These are phyloP conservation scores for Trichoderma arundinaceum DNA, from an alignment of 2,329 filamentous ascomycete genomes.

Conservation along the genomic window DNA sequence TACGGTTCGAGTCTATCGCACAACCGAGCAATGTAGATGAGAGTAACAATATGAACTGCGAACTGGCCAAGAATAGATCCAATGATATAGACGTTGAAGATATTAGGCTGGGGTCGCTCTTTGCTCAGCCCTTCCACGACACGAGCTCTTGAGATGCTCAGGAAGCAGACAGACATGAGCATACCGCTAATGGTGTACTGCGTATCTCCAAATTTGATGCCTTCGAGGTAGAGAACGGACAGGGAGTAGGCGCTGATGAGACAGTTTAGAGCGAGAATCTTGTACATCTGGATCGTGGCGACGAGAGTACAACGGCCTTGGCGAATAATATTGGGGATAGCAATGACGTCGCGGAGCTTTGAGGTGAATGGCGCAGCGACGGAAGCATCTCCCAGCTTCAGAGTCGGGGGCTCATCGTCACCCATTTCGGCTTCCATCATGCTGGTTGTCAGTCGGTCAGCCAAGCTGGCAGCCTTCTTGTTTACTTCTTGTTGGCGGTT, in stretches of 20 bases:
- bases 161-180: conserved; percentile 99
- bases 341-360: conserved; percentile 95
- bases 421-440: conserved; percentile 92
- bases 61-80: conserved; percentile 97
- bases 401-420: conserved; percentile 88
- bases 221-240: conserved; percentile 93
- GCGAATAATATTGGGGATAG: conserved; percentile 96
- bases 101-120: conserved; percentile 96
- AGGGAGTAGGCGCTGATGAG: conserved; percentile 97
- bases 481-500: conserved; percentile 69
- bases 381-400: conserved; percentile 96
- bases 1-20: conserved; percentile 87
- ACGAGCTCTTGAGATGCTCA: conserved; percentile 97
- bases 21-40: conserved; percentile 91
- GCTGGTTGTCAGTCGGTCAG: conserved; percentile 81
- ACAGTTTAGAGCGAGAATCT: conserved; percentile 97
- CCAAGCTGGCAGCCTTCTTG: conserved; percentile 76
- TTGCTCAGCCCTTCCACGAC: conserved; percentile 95
- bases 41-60: conserved; percentile 88
- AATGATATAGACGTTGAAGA: conserved; percentile 99
- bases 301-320: conserved; percentile 97
- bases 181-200: conserved; percentile 99
- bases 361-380: conserved; percentile 97
- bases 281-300: conserved; percentile 99
- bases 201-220: conserved; percentile 98